Evolutionary conservation across 1,284 basidiomycete genomes (phyloP), one percentile per base, ranked within the genome.

Genomic region (Lentinula novae-zelandiae): DNA sequence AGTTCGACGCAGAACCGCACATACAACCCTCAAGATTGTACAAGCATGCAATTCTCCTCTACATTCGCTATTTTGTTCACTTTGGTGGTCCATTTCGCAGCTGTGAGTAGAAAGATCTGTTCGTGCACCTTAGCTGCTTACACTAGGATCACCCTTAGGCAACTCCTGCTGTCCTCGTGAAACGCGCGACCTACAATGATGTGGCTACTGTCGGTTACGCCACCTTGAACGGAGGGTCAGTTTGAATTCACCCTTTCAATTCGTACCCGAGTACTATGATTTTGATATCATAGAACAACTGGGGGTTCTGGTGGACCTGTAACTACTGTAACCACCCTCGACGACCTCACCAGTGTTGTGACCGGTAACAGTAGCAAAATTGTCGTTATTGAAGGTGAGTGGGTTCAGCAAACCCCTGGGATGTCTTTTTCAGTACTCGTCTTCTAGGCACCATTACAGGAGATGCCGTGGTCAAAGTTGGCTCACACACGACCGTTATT

Each of bases 401-500:
- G 4, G 78, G 80, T 60, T 75, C 76, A 44, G 78, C 78, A 33
- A 71, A 7, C 13, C 13, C n/a, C 2, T 0, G 7, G 7, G n/a
- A 44, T 4, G n/a, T 13, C 7, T 15, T 15, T 17, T n/a, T 44
- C n/a, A 38, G 12, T 6, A 1, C 10, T 36, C n/a, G 36, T 53
- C 36, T 53, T 38, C 12, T 60, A 75, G 78, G 78, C 15, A 76
- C 72, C 5, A 78, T 80, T 58, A 76, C 76, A 50, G 79, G 79
- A 36, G 71, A 74, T 64, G 64, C 70, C 15, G 76, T 75, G 9
- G 72, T 82, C 49, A 73, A 69, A 60, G 69, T 79, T 55, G 79
- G 79, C 33, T 72, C 75, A 20, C 80, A 81, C 68, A 81, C 76
- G 0, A 76, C 78, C 9, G 67, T 81, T 44, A 66, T 82, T 33